Evolutionary conservation across 2,329 filamentous ascomycete species (phyloP).

Genomic region (Decorospora gaudefroyi): DNA sequence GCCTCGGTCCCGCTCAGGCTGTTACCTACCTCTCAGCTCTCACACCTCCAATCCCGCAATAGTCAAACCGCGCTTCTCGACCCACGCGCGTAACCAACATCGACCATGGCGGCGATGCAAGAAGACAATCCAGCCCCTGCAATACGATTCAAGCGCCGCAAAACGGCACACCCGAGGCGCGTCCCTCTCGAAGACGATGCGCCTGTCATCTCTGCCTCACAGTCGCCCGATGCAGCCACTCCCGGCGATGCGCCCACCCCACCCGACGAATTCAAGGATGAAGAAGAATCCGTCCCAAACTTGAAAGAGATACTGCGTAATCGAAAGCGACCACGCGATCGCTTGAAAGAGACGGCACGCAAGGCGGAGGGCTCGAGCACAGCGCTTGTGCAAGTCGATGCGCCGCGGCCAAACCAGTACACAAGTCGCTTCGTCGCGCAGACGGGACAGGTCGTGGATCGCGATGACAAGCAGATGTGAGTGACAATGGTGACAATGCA

Average conservation of each 20-base stretch:
- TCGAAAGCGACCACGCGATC: slow-evolving; percentile 37
- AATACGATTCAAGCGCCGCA: slow-evolving; percentile 43
- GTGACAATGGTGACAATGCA: slow-evolving; percentile 52
- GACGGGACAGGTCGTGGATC: slow-evolving; percentile 68
- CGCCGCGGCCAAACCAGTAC: slow-evolving; percentile 27
- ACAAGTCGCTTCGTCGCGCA: slow-evolving; percentile 68
- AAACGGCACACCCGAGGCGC: slow-evolving; percentile 34
- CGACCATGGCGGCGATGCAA: slow-evolving; percentile 22
- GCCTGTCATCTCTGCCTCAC: background rate
- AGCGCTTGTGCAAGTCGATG: slow-evolving; percentile 27
- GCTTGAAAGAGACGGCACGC: slow-evolving; percentile 25
- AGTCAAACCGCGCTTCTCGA: slow-evolving; percentile 2
- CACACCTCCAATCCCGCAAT: background rate
- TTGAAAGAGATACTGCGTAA: slow-evolving; percentile 41
- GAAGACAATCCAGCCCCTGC: slow-evolving; percentile 18
- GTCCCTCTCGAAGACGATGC: slow-evolving; percentile 21
- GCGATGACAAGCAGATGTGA: slow-evolving; percentile 77
- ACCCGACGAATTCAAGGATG: slow-evolving; percentile 12
- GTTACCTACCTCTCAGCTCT: too few species aligned
- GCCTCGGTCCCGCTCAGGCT: slow-evolving; percentile 7
- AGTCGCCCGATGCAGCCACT: slow-evolving; percentile 14
- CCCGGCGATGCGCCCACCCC: slow-evolving; percentile 13
- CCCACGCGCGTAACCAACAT: slow-evolving; percentile 5
- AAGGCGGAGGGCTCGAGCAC: slow-evolving; percentile 22
- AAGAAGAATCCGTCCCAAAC: slow-evolving; percentile 29